Conservation (phyloP, 1,139 yeast genomes). For the Yarrowia galli region DNA sequence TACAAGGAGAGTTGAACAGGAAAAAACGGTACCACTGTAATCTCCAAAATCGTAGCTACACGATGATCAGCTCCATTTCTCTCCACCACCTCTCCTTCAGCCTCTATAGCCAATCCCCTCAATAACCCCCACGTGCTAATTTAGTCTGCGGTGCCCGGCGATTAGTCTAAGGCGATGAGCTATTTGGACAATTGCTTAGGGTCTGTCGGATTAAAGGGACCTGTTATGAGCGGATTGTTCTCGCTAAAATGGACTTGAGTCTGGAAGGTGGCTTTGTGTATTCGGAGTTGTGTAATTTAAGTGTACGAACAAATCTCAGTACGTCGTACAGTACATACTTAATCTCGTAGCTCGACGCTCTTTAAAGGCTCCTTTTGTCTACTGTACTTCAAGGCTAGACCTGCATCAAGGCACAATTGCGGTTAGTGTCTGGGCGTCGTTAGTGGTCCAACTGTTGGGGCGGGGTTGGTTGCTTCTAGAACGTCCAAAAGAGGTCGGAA, state of each 20-base stretch:
- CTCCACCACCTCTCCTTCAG: not conserved
- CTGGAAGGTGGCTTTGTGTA: too few species aligned
- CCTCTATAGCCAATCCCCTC: too few species aligned
- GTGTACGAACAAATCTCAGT: too few species aligned
- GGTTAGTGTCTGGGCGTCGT: not conserved
- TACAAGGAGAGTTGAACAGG: too few species aligned
- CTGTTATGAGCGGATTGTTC: too few species aligned
- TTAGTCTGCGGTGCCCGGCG: not conserved
- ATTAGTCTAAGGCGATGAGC: conserved; percentile 3
- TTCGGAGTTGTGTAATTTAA: too few species aligned
- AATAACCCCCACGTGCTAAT: not conserved
- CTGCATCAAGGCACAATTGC: not conserved
- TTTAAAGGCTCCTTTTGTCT: too few species aligned
- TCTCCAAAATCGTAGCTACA: not conserved
- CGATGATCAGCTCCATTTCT: not conserved
- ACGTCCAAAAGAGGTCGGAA: not conserved
- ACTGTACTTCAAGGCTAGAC: too few species aligned
- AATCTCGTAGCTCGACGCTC: too few species aligned
- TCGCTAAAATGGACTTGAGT: too few species aligned
- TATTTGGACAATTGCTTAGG: not conserved
- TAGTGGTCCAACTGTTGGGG: not conserved
- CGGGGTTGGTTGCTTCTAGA: not conserved
- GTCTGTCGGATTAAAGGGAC: too few species aligned
- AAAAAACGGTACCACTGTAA: not conserved
- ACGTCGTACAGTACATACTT: too few species aligned